phyloP scores from a whole-genome alignment of 768 basidiomycete genomes.

The Paxillus involutus region DNA sequence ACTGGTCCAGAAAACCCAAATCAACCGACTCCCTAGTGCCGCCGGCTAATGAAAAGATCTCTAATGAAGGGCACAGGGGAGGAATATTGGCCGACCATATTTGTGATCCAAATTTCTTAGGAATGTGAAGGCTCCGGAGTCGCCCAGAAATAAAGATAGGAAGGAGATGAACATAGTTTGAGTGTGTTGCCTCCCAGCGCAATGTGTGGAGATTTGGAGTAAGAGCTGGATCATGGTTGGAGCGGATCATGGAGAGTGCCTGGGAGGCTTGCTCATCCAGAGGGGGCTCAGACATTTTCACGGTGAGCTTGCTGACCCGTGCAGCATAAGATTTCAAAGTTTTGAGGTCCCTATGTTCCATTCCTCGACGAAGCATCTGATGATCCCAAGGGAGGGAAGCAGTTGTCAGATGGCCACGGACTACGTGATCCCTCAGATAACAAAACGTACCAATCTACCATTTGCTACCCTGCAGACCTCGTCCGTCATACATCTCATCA shows the following conservation, averaged over 20 bases:
- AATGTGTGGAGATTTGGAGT: background rate
- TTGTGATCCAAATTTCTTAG: background rate
- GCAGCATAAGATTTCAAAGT: background rate
- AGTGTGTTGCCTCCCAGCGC: background rate
- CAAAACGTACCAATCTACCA: background rate
- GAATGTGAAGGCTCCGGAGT: background rate
- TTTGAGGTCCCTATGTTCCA: background rate
- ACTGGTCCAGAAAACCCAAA: background rate
- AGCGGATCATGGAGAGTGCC: background rate
- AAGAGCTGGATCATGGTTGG: background rate
- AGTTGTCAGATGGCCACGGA: background rate
- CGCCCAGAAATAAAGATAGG: background rate
- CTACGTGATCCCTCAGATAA: background rate
- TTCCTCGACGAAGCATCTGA: background rate
- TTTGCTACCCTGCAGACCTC: background rate
- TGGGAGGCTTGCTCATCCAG: background rate
- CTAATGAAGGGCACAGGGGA: background rate
- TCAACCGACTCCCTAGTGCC: fast-evolving
- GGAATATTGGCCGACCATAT: background rate
- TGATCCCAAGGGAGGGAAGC: background rate
- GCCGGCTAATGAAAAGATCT: background rate
- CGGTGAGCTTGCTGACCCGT: background rate
- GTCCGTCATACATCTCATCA: background rate
- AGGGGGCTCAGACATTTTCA: background rate
- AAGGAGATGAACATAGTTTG: background rate